Evolutionary conservation across 352 stramenopile species (phyloP).

Genomic region (Globisporangium cystogenes): DNA sequence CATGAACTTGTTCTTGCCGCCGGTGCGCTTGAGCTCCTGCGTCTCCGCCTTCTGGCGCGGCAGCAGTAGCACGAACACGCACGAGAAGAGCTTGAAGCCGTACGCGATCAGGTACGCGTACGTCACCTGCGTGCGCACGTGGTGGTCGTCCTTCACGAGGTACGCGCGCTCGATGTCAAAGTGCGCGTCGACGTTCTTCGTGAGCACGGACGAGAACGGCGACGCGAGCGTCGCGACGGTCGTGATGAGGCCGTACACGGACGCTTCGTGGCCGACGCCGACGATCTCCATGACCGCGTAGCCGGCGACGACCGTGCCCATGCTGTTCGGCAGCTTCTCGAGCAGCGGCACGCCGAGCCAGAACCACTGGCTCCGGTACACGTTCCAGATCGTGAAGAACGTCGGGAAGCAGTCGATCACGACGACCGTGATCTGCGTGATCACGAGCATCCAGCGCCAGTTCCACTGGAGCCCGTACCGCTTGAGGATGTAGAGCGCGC

Average conservation of each 20-base stretch:
- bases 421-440: conserved; percentile 19
- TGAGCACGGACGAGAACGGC: conserved; percentile 37
- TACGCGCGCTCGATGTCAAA: conserved; percentile 47
- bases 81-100: conserved; percentile 44
- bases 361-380: conserved; percentile 59
- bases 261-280: conserved; percentile 41
- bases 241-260: conserved; percentile 49
- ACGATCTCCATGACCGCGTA: conserved; percentile 55
- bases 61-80: conserved; percentile 41
- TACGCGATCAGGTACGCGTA: conserved; percentile 59
- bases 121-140: conserved; percentile 43
- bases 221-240: conserved; percentile 40
- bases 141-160: conserved; percentile 33
- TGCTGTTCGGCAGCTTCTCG: conserved; percentile 38
- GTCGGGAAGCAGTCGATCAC: conserved; percentile 39
- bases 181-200: conserved; percentile 48
- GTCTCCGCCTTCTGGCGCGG: conserved; percentile 31
- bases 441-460: conserved; percentile 43
- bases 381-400: conserved; percentile 43
- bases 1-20: conserved; percentile 10
- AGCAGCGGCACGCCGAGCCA: conserved; percentile 50
- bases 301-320: conserved; percentile 48
- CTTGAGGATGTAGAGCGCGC: conserved; percentile 10
- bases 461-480: conserved; percentile 50
- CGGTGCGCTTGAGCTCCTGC: conserved; percentile 10